Base-by-base conservation (phyloP, 2,329 filamentous ascomycete genomes). In the Hirsutella rhossiliensis region DNA sequence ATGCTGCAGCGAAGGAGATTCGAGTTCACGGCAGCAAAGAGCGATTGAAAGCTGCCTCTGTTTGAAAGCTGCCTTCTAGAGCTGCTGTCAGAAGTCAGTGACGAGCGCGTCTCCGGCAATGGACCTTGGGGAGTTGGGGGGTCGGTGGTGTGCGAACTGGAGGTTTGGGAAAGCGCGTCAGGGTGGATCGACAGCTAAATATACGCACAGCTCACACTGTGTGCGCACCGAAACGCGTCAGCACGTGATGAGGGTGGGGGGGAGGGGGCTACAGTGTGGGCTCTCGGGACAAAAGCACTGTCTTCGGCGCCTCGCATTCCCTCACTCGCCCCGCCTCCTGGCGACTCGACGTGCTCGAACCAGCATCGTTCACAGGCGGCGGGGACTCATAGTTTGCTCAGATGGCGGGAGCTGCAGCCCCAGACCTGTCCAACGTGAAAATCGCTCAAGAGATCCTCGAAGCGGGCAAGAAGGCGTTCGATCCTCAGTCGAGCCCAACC, bases 1-100 rank as follows among this genome's bases (percentile, higher is more conserved):
- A 74, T 84, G 85, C 83, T 50, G 48, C 49, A 52, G 52, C 64
- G 69, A 76, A 73, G 72, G 72, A 71, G 62, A 56, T 62, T 61
- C 54, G 52, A 46, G 54, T 53, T 51, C 52, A 9, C 5, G 9
- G 23, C 23, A 27, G 9, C 45, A 41, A 19, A 13, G 23, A n/a
- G 15, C 32, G 19, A 23, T 45, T 18, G 32, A 38, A 32, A 29
- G 39, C 27, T 27, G 23, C 23, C 23, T 34, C n/a, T n/a, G n/a
- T n/a, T 45, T 18, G 32, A 38, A 32, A 29, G 39, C 27, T 27
- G 23, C 23, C 23, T 34, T 39, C 28, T 29, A 18, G 8, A 17
- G 5, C 12, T 3, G 34, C 3, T 12, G 29, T 6, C 42, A 28
- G 37, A 8, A 6, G 17, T 27, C 23, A 7, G 17, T 17, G 23